These are phyloP conservation scores for Veloporphyrellus conicus DNA, from an alignment of 1,284 basidiomycete genomes.

Conservation along the genomic window DNA sequence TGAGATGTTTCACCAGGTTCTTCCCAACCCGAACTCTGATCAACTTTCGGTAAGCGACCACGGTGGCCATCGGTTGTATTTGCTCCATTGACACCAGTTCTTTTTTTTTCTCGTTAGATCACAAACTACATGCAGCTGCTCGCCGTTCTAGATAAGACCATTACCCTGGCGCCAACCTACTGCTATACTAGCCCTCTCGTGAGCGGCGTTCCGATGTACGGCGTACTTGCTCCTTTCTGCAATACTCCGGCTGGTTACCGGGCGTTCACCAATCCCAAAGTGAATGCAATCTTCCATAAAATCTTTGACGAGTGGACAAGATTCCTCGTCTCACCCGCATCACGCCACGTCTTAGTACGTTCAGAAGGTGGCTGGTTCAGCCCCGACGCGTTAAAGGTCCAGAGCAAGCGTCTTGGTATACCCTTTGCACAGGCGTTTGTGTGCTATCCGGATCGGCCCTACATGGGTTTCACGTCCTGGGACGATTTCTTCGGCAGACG, in stretches of 20 bases:
- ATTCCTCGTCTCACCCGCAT: conserved; percentile 44
- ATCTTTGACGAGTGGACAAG: conserved; percentile 47
- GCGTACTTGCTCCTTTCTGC: conserved; percentile 23
- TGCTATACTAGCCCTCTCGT: conserved; percentile 20
- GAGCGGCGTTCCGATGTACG: conserved; percentile 28
- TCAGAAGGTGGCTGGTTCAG: conserved; percentile 46
- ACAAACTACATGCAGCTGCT: conserved; percentile 45
- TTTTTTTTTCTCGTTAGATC: conserved; percentile 27
- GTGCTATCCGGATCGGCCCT: conserved; percentile 8
- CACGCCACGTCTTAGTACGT: conserved; percentile 38
- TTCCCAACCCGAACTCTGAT: not conserved
- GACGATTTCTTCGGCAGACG: conserved; percentile 53
- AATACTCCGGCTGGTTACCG: conserved; percentile 38
- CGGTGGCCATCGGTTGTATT: not conserved
- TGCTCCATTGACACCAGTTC: not conserved
- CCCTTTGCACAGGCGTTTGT: conserved; percentile 20
- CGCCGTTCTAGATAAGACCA: conserved; percentile 41
- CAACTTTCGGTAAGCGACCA: conserved; percentile 8
- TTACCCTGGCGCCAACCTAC: conserved; percentile 24
- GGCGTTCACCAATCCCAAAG: conserved; percentile 41
- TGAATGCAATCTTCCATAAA: conserved; percentile 38
- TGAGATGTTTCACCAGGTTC: conserved; percentile 26
- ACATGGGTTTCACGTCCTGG: conserved; percentile 42
- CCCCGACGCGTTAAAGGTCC: conserved; percentile 29
- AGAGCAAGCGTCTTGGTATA: conserved; percentile 15